Base-by-base conservation (phyloP, 2,329 filamentous ascomycete genomes). In the Aspergillus pseudotamarii region DNA sequence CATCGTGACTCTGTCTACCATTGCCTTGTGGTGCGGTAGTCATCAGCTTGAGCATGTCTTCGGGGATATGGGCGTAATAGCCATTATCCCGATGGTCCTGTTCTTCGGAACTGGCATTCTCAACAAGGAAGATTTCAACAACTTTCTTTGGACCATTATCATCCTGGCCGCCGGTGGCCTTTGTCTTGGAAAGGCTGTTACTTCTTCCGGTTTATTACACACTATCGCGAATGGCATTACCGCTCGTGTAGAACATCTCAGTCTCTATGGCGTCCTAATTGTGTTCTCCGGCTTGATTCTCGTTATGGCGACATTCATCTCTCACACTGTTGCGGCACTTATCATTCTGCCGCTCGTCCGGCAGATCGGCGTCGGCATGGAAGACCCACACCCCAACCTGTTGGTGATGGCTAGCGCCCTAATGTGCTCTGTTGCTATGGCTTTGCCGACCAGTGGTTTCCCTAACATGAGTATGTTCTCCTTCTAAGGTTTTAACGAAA, bases 81-180 rank as follows among this genome's bases (percentile, higher is more conserved):
- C 95, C 63, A 96, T 99, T 74, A 93, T 99, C 64, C 95, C 95
- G 6, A 90, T 99, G 58, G 91, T 96, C 3, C 84, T 97, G 48
- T 99, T 99, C 85, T 99, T 99, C 72, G 95, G 95, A 60, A 94
- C 93, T 2, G 95, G 95, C 12, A 94, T 98, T 69, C 84, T 99
- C 36, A 98, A 94, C 56, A 99, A 98, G 80, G 95, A 98, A 79
- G 95, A 99, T 80, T 99, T 99, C 77, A 99, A 99, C 83, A 99
- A 99, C 79, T 99, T 99, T 79, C 90, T 97, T 45, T 99, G 95
- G 95, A 99, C 96, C 23, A 99, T 99, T 79, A 97, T 99, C 79
- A 98, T 99, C 73, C 89, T 99, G 23, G 95, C 95, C 0, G 94
- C 95, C 0, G 95, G 95, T 54, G 95, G 95, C 9, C 82, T 99